Evolutionary conservation across 257 asterid species (phyloP).

Genomic region (Handroanthus guayacan): DNA sequence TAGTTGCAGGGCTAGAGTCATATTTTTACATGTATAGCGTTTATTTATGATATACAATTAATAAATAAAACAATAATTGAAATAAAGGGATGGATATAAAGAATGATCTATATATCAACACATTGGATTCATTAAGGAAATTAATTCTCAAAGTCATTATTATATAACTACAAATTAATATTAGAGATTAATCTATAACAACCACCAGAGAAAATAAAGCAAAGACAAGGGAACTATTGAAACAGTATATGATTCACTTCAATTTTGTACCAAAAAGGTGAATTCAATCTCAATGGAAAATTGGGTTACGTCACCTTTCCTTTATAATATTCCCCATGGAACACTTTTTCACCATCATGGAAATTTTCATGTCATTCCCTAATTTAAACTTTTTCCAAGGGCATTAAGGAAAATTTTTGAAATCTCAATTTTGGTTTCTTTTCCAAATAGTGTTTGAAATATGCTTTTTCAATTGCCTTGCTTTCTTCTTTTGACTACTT

Average conservation of each 20-base stretch:
- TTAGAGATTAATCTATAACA: slow-evolving; percentile 33
- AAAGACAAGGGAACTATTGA: slow-evolving; percentile 27
- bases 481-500: slow-evolving; percentile 1
- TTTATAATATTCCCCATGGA: slow-evolving; percentile 55
- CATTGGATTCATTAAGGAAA: too few species aligned
- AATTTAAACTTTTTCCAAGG: slow-evolving; percentile 22
- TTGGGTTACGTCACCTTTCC: slow-evolving; percentile 47
- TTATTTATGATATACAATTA: too few species aligned
- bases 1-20: too few species aligned
- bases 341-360: slow-evolving; percentile 49
- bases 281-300: slow-evolving; percentile 51
- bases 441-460: not conserved
- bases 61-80: too few species aligned
- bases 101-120: too few species aligned
- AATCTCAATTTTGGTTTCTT: slow-evolving; percentile 11
- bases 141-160: too few species aligned
- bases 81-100: too few species aligned
- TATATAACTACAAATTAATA: not conserved
- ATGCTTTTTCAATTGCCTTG: not conserved
- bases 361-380: slow-evolving; percentile 41
- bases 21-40: too few species aligned
- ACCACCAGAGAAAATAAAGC: slow-evolving; percentile 36
- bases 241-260: slow-evolving; percentile 48
- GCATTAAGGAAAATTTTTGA: slow-evolving; percentile 17
- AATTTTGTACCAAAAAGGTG: slow-evolving; percentile 52